These are phyloP conservation scores for Pseudogymnoascus verrucosus DNA, from an alignment of 2,329 filamentous ascomycete species.

Conservation along the genomic window DNA sequence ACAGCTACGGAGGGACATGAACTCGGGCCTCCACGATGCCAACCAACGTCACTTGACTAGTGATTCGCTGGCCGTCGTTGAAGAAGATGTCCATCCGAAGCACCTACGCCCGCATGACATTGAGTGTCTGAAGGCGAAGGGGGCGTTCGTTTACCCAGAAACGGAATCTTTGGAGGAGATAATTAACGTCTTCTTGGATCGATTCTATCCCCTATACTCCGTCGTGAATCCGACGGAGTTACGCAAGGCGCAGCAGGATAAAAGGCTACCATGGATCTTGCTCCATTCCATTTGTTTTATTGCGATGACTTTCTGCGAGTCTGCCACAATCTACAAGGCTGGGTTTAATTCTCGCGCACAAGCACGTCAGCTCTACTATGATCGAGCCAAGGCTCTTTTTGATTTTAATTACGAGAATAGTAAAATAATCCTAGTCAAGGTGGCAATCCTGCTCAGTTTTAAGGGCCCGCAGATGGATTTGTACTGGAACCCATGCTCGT, in stretches of 20 bases:
- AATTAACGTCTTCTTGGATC: slow-evolving; percentile 12
- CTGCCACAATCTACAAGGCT: slow-evolving; percentile 9
- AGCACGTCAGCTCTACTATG: slow-evolving; percentile 12
- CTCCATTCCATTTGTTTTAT: slow-evolving; percentile 17
- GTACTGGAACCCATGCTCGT: slow-evolving; percentile 20
- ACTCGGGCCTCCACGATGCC: too few relatives aligned
- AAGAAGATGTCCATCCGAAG: background rate
- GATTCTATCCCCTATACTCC: slow-evolving; percentile 14
- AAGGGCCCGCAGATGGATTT: slow-evolving; percentile 16
- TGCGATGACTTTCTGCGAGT: slow-evolving; percentile 15
- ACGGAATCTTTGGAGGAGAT: slow-evolving; percentile 9
- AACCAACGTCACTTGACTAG: too few relatives aligned
- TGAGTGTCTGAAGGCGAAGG: slow-evolving; percentile 14
- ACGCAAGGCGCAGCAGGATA: slow-evolving; percentile 7
- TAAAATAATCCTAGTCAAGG: slow-evolving; percentile 19
- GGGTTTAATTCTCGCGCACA: slow-evolving; percentile 13
- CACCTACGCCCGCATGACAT: slow-evolving; percentile 13
- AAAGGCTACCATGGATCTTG: slow-evolving; percentile 15
- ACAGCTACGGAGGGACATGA: too few relatives aligned
- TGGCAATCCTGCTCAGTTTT: slow-evolving; percentile 18
- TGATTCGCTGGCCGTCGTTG: too few relatives aligned
- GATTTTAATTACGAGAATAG: slow-evolving; percentile 17
- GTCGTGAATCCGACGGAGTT: slow-evolving; percentile 13
- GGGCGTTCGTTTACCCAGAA: slow-evolving; percentile 13
- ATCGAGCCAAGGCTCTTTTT: slow-evolving; percentile 19